phyloP scores from a whole-genome alignment of 768 basidiomycete species.

The Leccinum pellstonianum region DNA sequence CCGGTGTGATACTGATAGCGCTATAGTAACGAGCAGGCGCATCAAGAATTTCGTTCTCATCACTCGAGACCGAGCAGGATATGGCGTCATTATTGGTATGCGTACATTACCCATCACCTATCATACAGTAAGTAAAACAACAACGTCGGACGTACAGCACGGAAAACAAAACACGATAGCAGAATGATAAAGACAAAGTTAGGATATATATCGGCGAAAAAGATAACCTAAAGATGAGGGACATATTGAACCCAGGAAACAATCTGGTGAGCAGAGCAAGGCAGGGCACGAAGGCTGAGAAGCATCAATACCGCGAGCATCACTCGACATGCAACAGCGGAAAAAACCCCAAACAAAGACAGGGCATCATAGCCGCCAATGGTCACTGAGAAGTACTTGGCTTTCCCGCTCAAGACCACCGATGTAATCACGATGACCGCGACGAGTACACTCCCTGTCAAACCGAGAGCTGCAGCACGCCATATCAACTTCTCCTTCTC shows the following conservation, averaged over 20 bases:
- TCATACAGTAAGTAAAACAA: neutral
- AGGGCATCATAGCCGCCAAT: neutral
- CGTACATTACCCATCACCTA: neutral
- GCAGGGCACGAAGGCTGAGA: neutral
- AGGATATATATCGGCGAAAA: neutral
- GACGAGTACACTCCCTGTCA: neutral
- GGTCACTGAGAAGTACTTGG: neutral
- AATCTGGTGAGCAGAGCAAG: neutral
- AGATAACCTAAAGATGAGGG: neutral
- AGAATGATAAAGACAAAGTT: neutral
- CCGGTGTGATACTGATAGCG: no score
- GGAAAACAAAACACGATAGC: neutral
- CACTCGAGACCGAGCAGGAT: no score
- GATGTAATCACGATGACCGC: neutral
- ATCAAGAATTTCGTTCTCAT: no score
- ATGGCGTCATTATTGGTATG: no score
- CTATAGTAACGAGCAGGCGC: no score
- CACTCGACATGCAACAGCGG: neutral
- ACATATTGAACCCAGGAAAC: neutral
- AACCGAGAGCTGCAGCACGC: neutral
- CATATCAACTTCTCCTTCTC: neutral
- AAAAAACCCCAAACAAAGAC: neutral
- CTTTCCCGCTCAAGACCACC: neutral
- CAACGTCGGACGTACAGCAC: neutral
- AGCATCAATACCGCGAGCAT: neutral